Conservation (phyloP, 2,329 filamentous ascomycete genomes). For the Colletotrichum viniferum region DNA sequence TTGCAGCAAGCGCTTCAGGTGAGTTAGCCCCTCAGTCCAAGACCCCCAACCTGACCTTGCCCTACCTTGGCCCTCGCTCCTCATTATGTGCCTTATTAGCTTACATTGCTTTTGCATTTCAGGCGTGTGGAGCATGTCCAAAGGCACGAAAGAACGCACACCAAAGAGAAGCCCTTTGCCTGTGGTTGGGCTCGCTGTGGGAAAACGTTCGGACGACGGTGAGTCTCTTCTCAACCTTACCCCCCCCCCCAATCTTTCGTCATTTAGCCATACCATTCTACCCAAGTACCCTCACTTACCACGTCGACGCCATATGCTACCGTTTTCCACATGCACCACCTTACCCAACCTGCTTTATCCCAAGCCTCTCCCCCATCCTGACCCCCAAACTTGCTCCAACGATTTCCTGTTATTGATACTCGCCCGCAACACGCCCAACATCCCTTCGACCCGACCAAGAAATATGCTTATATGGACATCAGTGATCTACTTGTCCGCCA, state of each 20-base stretch:
- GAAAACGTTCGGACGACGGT: conserved; percentile 68
- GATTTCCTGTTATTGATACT: conserved; percentile 5
- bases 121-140: conserved; percentile 70
- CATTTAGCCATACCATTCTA: background rate
- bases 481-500: conserved; percentile 68
- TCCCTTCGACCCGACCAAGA: conserved; percentile 22
- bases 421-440: conserved; percentile 2
- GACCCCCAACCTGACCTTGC: conserved; percentile 19
- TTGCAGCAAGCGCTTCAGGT: conserved; percentile 68
- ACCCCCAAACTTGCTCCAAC: background rate
- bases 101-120: conserved; percentile 43
- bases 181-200: conserved; percentile 65
- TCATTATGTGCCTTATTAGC: conserved; percentile 33
- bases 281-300: conserved; percentile 11
- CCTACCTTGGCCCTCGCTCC: conserved; percentile 10
- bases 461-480: conserved; percentile 64
- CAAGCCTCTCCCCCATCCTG: conserved; percentile 1
- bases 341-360: conserved; percentile 10
- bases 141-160: conserved; percentile 67
- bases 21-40: conserved; percentile 32
- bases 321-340: conserved; percentile 5
- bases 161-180: conserved; percentile 68
- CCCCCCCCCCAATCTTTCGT: conserved; percentile 8
- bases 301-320: conserved; percentile 10
- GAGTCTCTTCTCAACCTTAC: conserved; percentile 36